These are phyloP conservation scores for Aristolochia fimbriata DNA, from an alignment of 164 flowering plant species.

Conservation along the genomic window DNA sequence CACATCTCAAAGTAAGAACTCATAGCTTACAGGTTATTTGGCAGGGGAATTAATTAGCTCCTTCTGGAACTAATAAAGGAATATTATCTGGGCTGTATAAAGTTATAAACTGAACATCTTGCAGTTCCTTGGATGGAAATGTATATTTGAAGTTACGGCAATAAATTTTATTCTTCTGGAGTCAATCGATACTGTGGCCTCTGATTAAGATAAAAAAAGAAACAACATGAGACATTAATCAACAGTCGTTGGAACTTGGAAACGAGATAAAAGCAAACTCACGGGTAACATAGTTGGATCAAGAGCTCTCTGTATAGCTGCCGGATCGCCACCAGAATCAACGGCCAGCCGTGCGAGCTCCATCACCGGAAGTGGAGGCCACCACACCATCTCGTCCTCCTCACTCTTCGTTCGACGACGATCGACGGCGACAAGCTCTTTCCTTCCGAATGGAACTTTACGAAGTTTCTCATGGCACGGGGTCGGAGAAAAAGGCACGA, in stretches of 20 bases:
- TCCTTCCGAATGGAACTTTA: slow-evolving; percentile 5
- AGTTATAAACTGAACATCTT: too few relatives aligned
- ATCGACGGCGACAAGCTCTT: slow-evolving; percentile 2
- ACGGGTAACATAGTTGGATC: slow-evolving; percentile 65
- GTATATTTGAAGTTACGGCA: too few relatives aligned
- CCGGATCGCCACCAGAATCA: slow-evolving; percentile 85
- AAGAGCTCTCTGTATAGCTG: slow-evolving; percentile 45
- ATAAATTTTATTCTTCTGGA: too few relatives aligned
- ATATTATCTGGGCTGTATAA: too few relatives aligned
- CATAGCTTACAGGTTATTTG: too few relatives aligned
- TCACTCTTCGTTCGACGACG: not conserved
- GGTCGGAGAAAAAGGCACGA: slow-evolving; percentile 52
- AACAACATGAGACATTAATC: not conserved
- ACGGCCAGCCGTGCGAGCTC: slow-evolving; percentile 83
- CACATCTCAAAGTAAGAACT: too few relatives aligned
- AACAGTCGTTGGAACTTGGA: not conserved
- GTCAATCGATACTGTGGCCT: not conserved
- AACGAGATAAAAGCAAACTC: slow-evolving; percentile 12
- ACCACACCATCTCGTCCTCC: slow-evolving; percentile 56
- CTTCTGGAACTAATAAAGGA: too few relatives aligned
- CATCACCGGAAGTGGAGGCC: slow-evolving; percentile 75
- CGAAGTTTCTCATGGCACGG: slow-evolving; percentile 9
- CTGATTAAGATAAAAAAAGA: not conserved
- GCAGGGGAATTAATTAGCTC: too few relatives aligned
- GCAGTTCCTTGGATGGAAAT: too few relatives aligned